Percentiles rank a stretch among this genome's conserved stretches.
These are phyloP conservation scores for Ochetophila trinervis DNA, from an alignment of 306 rosid genomes.

Conservation along the genomic window DNA sequence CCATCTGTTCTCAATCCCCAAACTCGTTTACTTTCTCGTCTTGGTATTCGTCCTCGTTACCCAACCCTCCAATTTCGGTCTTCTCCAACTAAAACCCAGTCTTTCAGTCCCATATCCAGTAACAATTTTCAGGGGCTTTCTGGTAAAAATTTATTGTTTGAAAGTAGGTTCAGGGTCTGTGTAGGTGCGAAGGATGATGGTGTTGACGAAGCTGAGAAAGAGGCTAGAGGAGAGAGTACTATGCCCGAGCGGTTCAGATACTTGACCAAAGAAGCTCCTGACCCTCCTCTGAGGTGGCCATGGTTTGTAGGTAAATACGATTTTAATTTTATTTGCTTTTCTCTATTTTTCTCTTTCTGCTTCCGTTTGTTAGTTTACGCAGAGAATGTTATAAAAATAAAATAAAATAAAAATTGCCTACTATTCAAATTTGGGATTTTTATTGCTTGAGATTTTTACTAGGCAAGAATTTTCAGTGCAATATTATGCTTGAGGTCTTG, in stretches of 20 bases:
- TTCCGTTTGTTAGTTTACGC: conserved; percentile 19
- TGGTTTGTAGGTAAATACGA: conserved; percentile 61
- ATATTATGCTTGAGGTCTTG: neutral
- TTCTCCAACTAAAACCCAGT: conserved; percentile 29
- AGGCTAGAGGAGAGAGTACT: conserved; percentile 53
- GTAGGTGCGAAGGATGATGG: conserved; percentile 28
- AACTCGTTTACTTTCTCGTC: conserved; percentile 24
- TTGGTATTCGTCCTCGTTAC: conserved; percentile 1
- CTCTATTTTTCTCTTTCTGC: too few species aligned
- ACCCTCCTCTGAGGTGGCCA: conserved; percentile 77
- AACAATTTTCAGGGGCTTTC: conserved; percentile 28
- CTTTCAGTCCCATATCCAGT: conserved; percentile 19
- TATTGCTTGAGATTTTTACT: neutral
- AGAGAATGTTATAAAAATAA: neutral
- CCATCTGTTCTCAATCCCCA: conserved; percentile 39
- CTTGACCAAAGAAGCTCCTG: conserved; percentile 65
- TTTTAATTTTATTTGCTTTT: neutral
- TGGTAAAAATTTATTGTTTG: conserved; percentile 22
- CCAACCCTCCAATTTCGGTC: conserved; percentile 19
- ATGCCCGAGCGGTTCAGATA: conserved; percentile 81
- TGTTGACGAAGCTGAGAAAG: conserved; percentile 51
- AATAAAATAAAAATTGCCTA: neutral
- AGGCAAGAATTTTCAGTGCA: neutral
- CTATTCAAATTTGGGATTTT: neutral
- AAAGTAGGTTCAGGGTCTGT: conserved; percentile 31